Base-by-base conservation (phyloP, 306 rosid species). In the Carpinus viminea region DNA sequence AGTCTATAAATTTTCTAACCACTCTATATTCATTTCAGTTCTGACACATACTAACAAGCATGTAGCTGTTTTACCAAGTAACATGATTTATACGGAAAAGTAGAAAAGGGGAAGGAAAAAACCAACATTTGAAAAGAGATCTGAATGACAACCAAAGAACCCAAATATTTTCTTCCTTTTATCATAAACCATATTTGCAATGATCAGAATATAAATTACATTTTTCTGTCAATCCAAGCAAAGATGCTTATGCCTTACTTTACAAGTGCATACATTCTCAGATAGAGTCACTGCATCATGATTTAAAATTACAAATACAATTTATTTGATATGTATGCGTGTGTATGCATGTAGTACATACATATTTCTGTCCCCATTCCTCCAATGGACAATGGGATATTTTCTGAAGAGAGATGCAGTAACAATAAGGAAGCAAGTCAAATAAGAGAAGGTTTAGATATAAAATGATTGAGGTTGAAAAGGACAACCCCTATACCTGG, bases 401-500 rank as follows among this genome's bases (percentile, higher is more conserved):
- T 41, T n/a, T 7, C 26, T 66, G 72, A 41, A 66, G 26, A 36
- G 15, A 66, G 24, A 41, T 38, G 26, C 8, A 66, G 50, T 10
- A 17, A 66, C 12, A 41, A 66, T 18, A 13, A 26, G 56, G 56
- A 31, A 69, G n/a, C 38, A 76, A 46, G 12, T 28, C 17, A 70
- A 60, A 76, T 57, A 62, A 71, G 75, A 68, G 54, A 78, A 61
- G 9, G 72, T 59, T 57, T 66, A 17, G 15, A 66, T 16, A 9
- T 17, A 66, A 66, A 66, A 66, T n/a, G 8, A 66, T 66, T 17
- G 12, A 38, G 12, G 45, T 41, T 20, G 24, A 36, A 18, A 38
- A 66, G 41, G 50, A 66, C 4, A 18, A 38, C 17, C 13, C 34
- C 71, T 31, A 61, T 86, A 95, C 99, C 99, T 93, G 98, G 61